phyloP scores from a whole-genome alignment of 139 green algal species.

The Chlamydomonas sp. region DNA sequence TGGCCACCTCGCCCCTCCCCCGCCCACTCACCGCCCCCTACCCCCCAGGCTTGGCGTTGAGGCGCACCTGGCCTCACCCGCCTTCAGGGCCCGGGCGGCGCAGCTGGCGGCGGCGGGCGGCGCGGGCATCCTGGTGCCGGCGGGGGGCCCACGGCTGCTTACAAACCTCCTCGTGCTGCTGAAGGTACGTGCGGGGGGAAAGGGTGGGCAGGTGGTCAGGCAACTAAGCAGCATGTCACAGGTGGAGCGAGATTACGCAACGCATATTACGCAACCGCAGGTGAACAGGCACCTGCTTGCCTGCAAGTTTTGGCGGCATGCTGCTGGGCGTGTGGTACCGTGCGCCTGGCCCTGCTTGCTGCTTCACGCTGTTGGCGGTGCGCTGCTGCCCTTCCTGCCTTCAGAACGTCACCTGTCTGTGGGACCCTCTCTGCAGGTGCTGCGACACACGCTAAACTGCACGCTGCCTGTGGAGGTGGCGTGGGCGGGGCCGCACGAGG shows the following conservation, averaged over 20 bases:
- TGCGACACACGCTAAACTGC: conserved; percentile 11
- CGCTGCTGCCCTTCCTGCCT: background rate
- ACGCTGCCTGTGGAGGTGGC: conserved; percentile 13
- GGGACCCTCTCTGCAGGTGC: background rate
- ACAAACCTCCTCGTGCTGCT: conserved; percentile 31
- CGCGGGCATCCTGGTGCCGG: conserved; percentile 20
- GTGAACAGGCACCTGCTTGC: too few species aligned
- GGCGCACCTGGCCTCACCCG: background rate
- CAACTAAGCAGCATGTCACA: background rate
- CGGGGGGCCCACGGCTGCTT: conserved; percentile 29
- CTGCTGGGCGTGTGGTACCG: too few species aligned
- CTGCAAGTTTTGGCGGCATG: background rate
- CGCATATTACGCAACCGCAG: too few species aligned
- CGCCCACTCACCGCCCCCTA: too few species aligned
- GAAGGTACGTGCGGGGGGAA: background rate
- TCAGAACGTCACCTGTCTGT: background rate
- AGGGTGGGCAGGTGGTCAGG: background rate
- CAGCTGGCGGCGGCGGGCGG: background rate
- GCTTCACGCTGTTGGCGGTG: background rate
- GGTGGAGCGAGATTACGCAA: too few species aligned
- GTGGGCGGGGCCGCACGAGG: background rate
- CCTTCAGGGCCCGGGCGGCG: background rate
- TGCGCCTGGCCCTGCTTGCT: background rate
- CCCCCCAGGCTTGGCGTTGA: conserved; percentile 3
- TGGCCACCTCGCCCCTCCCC: background rate